Conservation (phyloP, 139 green algal genomes). For the Axilococcus clingmanii region DNA sequence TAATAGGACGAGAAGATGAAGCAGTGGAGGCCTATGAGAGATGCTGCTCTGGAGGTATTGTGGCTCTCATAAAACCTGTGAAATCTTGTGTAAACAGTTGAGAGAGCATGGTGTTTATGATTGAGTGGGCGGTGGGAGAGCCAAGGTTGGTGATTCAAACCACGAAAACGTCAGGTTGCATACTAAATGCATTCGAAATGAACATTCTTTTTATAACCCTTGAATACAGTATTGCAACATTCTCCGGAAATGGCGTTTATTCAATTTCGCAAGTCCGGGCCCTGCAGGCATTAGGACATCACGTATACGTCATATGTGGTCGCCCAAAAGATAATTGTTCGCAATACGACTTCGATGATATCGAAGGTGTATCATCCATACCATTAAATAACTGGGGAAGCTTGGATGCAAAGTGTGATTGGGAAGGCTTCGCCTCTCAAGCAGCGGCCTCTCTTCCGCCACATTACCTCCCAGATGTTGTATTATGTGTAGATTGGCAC, state of each 20-base stretch:
- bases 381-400: conserved; percentile 41
- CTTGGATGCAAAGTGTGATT: conserved; percentile 37
- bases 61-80: too few species aligned
- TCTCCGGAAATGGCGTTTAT: conserved; percentile 69
- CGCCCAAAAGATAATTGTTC: not conserved
- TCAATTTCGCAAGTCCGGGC: conserved; percentile 35
- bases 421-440: conserved; percentile 40
- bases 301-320: conserved; percentile 32
- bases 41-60: too few species aligned
- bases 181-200: too few species aligned
- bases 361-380: too few species aligned
- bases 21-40: not conserved
- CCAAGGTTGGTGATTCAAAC: too few species aligned
- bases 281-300: conserved; percentile 13
- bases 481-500: conserved; percentile 58
- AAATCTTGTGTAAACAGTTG: too few species aligned
- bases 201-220: conserved; percentile 51
- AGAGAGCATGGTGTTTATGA: too few species aligned
- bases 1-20: not conserved
- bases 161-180: too few species aligned
- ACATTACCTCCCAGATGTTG: conserved; percentile 28
- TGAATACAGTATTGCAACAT: conserved; percentile 56
- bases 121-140: too few species aligned
- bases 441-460: too few species aligned
- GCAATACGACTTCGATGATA: too few species aligned